These are phyloP conservation scores for Leptodermis oblonga DNA, from an alignment of 257 asterid genomes.

Conservation along the genomic window DNA sequence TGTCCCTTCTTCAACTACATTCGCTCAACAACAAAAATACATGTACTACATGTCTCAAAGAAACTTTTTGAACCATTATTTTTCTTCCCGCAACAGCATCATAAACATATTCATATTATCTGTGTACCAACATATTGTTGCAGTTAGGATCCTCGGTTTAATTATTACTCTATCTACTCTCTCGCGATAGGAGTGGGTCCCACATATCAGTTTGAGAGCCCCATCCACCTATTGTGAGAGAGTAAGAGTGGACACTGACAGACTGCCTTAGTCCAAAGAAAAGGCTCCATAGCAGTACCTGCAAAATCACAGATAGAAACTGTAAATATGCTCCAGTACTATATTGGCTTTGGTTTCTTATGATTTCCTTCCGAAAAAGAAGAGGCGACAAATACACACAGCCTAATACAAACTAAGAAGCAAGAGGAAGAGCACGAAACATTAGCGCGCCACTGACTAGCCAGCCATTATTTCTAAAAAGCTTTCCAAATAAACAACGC, in stretches of 20 bases:
- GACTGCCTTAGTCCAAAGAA: slow-evolving; percentile 45
- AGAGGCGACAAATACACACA: neutral
- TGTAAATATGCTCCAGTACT: neutral
- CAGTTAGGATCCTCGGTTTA: too few species aligned
- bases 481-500: neutral
- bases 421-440: neutral
- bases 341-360: neutral
- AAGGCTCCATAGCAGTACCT: slow-evolving; percentile 85
- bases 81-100: neutral
- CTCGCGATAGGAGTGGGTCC: too few species aligned
- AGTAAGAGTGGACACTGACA: too few species aligned
- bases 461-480: neutral
- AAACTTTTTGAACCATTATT: too few species aligned
- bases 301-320: slow-evolving; percentile 15
- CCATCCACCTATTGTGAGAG: too few species aligned
- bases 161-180: too few species aligned
- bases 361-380: neutral
- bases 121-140: too few species aligned
- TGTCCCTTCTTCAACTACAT: neutral
- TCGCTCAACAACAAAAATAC: too few species aligned
- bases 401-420: neutral
- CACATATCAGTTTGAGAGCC: too few species aligned
- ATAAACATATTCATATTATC: too few species aligned
- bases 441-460: neutral
- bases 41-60: neutral